A percentile compares a stretch with the other conserved stretches of the same genome.
These are phyloP conservation scores for Collybia nuda DNA, from an alignment of 768 basidiomycete species.

Conservation along the genomic window DNA sequence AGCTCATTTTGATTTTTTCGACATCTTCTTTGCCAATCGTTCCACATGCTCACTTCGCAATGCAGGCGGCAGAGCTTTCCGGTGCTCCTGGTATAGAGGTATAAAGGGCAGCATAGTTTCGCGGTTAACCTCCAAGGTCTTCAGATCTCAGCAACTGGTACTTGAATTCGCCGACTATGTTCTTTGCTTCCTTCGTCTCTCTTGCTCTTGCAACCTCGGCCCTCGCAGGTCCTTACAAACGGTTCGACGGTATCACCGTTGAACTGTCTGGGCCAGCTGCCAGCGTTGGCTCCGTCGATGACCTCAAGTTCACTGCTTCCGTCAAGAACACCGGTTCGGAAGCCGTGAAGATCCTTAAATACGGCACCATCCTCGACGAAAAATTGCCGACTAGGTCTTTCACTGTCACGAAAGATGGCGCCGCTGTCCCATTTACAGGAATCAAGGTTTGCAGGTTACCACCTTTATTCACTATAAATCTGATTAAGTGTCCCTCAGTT, in stretches of 20 bases:
- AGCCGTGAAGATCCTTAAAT: conserved; percentile 42
- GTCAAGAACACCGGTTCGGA: conserved; percentile 41
- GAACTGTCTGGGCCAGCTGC: conserved; percentile 23
- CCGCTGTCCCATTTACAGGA: conserved; percentile 39
- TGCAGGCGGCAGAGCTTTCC: too few relatives aligned
- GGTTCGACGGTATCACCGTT: conserved; percentile 30
- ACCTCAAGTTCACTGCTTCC: conserved; percentile 38
- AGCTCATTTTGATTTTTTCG: too few relatives aligned
- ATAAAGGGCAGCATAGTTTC: neutral
- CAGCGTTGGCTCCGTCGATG: conserved; percentile 33
- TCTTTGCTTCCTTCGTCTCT: conserved; percentile 24
- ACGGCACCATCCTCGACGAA: conserved; percentile 44
- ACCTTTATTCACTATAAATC: neutral
- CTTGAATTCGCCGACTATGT: conserved; percentile 17
- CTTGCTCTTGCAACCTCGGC: conserved; percentile 25
- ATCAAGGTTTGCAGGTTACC: conserved; percentile 30
- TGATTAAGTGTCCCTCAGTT: conserved; percentile 20
- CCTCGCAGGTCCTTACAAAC: conserved; percentile 30
- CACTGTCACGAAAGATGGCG: conserved; percentile 37
- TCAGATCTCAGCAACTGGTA: neutral
- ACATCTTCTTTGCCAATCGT: too few relatives aligned
- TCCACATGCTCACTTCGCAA: too few relatives aligned
- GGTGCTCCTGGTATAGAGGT: neutral
- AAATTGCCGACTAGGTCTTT: conserved; percentile 44
- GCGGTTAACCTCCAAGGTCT: neutral